phyloP scores from a whole-genome alignment of 2,329 filamentous ascomycete genomes.

The Calonectria hawksworthii region DNA sequence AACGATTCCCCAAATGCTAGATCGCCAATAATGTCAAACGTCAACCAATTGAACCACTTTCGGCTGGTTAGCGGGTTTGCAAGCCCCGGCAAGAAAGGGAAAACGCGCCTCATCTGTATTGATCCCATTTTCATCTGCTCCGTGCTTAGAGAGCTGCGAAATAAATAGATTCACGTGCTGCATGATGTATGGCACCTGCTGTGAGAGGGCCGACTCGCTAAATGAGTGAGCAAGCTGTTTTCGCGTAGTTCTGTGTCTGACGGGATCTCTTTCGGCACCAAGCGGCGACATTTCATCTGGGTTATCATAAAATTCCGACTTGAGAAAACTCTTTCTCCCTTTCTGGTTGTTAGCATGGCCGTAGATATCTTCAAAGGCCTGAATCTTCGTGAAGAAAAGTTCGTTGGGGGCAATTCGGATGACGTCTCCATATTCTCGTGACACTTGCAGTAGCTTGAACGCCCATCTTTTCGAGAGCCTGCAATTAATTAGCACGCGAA shows the following conservation, averaged over 20 bases:
- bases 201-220: not conserved
- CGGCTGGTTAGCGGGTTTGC: not conserved
- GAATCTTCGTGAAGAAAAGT: not conserved
- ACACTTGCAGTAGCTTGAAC: not conserved
- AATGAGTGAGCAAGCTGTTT: constrained; percentile 7
- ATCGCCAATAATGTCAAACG: constrained; percentile 20
- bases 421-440: constrained; percentile 13
- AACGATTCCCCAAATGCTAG: constrained; percentile 17
- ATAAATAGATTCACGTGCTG: constrained; percentile 6
- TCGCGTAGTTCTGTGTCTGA: constrained; percentile 3
- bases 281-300: not conserved
- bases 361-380: constrained; percentile 19
- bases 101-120: not conserved
- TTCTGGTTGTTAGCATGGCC: constrained; percentile 13
- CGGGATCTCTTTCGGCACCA: not conserved
- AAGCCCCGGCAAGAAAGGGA: not conserved
- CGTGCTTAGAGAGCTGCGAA: constrained; percentile 3
- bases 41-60: constrained; percentile 15
- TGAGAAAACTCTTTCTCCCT: constrained; percentile 2
- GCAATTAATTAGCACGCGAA: not conserved
- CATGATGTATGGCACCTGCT: constrained; percentile 11
- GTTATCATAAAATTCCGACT: constrained; percentile 17
- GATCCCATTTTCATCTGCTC: not conserved
- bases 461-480: constrained; percentile 4
- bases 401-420: constrained; percentile 22